Evolutionary conservation across 169 alveolate species (phyloP).

Genomic region (Eimeria praecox): DNA sequence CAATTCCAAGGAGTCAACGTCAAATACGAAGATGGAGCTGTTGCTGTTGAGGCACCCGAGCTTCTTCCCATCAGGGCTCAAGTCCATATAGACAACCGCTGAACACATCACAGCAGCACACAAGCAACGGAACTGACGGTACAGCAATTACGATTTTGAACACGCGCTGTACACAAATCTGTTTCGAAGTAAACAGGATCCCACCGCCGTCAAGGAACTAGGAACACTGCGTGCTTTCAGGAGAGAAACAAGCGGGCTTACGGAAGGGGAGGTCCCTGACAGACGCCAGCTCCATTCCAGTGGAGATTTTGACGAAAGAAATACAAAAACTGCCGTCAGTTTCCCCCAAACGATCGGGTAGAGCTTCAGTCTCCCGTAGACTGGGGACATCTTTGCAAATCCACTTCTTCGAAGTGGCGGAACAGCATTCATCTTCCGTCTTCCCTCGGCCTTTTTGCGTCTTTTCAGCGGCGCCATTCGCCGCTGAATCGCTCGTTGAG

Average conservation of each 20-base stretch:
- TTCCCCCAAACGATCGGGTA: constrained; percentile 1
- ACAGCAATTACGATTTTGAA: not conserved
- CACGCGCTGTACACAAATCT: not conserved
- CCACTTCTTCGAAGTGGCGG: not conserved
- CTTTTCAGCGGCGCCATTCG: not conserved
- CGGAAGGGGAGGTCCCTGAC: constrained; percentile 53
- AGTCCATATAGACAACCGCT: constrained; percentile 21
- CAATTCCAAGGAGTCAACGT: not conserved
- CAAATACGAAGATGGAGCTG: constrained; percentile 44
- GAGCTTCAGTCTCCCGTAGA: constrained; percentile 21
- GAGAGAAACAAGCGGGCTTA: not conserved
- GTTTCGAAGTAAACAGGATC: not conserved
- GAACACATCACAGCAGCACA: not conserved
- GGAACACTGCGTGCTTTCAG: not conserved
- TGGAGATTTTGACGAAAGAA: constrained; percentile 31
- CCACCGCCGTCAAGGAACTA: not conserved
- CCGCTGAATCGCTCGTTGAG: not conserved
- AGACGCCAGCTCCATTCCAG: constrained; percentile 49
- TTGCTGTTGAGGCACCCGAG: constrained; percentile 71
- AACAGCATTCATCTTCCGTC: not conserved
- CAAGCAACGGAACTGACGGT: not conserved
- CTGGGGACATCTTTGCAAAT: not conserved
- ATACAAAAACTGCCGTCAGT: constrained; percentile 16
- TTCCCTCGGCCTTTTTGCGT: constrained; percentile 3
- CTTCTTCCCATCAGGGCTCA: constrained; percentile 21